Base-by-base conservation (phyloP, 495 filamentous ascomycete species). In the Zalerion maritima region DNA sequence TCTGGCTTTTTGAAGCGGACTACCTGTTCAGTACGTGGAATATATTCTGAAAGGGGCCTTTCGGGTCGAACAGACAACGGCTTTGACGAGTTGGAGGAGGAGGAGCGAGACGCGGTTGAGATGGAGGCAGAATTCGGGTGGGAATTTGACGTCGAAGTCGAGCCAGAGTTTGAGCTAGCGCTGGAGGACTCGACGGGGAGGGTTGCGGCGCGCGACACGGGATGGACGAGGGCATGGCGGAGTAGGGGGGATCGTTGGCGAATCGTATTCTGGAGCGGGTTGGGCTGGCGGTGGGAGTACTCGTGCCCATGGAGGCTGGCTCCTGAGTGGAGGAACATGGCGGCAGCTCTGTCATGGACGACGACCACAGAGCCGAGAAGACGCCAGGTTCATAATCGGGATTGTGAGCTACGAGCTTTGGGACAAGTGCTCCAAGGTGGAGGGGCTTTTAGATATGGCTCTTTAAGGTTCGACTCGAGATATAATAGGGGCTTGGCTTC, bases 221-320 rank as follows among this genome's bases (percentile, higher is more conserved):
- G 35, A 10, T 45, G 37, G 19, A 47, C 45, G 44, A 64, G 29
- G 42, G 68, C 38, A 34, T 52, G 50, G 39, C 59, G 43, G 48
- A 62, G 26, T 40, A 67, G 47, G 47, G 58, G 32, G 28, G 45
- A 34, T 45, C 51, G 42, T 50, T 56, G 42, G 42, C 58, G 42
- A 31, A 50, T 37, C 41, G 51, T 41, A 45, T 37, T 31, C 21
- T 11, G 39, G 34, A 11, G 50, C 31, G 24, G 50, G 42, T 31
- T 55, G 45, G 8, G 52, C 34, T 29, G 57, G 52, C 43, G 59
- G 29, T 32, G 56, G 15, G 59, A 64, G 40, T 60, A 62, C 43
- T 76, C 71, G 50, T 64, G 62, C 30, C 64, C 57, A 42, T 75
- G 73, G 7, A 66, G 37, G 45, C 58, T 56, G 3, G 60, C 61